These are phyloP conservation scores for Beauveria scarabaeidicola DNA, from an alignment of 2,329 filamentous ascomycete species.

Conservation along the genomic window DNA sequence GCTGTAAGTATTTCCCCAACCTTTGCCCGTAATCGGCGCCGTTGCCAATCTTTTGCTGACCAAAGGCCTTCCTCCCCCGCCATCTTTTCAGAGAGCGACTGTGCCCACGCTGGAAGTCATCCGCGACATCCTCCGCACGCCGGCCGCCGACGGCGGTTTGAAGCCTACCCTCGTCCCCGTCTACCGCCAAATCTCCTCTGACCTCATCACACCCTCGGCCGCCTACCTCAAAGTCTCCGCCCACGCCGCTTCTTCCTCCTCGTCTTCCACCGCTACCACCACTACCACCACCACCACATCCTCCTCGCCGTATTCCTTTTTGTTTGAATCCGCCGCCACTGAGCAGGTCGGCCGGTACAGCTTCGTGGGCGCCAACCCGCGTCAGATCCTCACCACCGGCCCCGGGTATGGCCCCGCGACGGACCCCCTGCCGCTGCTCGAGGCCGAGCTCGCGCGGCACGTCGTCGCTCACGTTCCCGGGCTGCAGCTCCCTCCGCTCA, in stretches of 20 bases:
- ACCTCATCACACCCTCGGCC: conserved; percentile 87
- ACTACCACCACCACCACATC: conserved; percentile 17
- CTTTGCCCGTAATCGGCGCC: background rate
- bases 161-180: conserved; percentile 69
- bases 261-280: conserved; percentile 33
- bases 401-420: conserved; percentile 74
- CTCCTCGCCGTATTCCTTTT: conserved; percentile 72
- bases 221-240: conserved; percentile 88
- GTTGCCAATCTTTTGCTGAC: conserved; percentile 9
- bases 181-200: conserved; percentile 77
- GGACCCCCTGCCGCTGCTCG: conserved; percentile 76
- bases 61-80: background rate
- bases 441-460: conserved; percentile 69
- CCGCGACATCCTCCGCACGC: conserved; percentile 32
- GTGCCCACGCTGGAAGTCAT: conserved; percentile 40
- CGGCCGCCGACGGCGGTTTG: conserved; percentile 18
- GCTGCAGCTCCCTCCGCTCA: conserved; percentile 73
- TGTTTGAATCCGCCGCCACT: conserved; percentile 91
- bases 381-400: conserved; percentile 80
- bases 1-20: conserved; percentile 17
- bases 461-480: conserved; percentile 77
- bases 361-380: conserved; percentile 76
- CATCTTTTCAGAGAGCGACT: conserved; percentile 27
- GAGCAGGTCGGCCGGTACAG: conserved; percentile 92
- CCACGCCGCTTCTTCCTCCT: conserved; percentile 44